Conservation (phyloP, 208 protist genomes). For the Leptomonas pyrrhocoris region DNA sequence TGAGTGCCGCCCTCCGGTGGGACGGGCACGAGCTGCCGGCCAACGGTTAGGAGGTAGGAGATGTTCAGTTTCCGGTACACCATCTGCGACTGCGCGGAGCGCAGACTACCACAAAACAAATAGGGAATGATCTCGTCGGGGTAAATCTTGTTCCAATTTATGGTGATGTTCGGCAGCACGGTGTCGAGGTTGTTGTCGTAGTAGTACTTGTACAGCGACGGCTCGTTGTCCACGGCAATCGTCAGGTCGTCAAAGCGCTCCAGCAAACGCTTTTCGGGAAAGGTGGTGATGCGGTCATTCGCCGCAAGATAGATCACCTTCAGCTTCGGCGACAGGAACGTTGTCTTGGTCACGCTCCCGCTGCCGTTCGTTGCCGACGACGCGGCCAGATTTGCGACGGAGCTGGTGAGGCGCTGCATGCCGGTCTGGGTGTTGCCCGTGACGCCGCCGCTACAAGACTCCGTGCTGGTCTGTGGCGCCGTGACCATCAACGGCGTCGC, state of each 20-base stretch:
- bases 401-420: constrained; percentile 17
- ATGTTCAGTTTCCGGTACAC: constrained; percentile 89
- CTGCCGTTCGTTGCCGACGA: constrained; percentile 17
- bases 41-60: constrained; percentile 80
- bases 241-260: constrained; percentile 59
- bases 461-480: not conserved
- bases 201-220: constrained; percentile 73
- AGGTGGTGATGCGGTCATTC: constrained; percentile 68
- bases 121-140: constrained; percentile 83
- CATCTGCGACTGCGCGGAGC: constrained; percentile 83
- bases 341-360: constrained; percentile 16
- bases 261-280: constrained; percentile 48
- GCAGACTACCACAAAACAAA: constrained; percentile 85
- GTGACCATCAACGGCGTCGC: constrained; percentile 2
- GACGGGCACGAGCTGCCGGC: constrained; percentile 69
- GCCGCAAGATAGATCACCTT: constrained; percentile 76
- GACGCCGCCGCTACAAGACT: not conserved
- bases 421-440: constrained; percentile 8
- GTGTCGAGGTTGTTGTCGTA: constrained; percentile 51
- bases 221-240: constrained; percentile 88
- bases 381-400: constrained; percentile 7
- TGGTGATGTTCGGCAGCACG: constrained; percentile 69
- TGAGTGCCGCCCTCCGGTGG: constrained; percentile 74
- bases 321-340: constrained; percentile 45
- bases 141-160: constrained; percentile 93